A percentile compares a stretch with the other conserved stretches of the same genome.
These are phyloP conservation scores for Aspergillus conjunctus DNA, from an alignment of 495 filamentous ascomycete genomes.

Conservation along the genomic window DNA sequence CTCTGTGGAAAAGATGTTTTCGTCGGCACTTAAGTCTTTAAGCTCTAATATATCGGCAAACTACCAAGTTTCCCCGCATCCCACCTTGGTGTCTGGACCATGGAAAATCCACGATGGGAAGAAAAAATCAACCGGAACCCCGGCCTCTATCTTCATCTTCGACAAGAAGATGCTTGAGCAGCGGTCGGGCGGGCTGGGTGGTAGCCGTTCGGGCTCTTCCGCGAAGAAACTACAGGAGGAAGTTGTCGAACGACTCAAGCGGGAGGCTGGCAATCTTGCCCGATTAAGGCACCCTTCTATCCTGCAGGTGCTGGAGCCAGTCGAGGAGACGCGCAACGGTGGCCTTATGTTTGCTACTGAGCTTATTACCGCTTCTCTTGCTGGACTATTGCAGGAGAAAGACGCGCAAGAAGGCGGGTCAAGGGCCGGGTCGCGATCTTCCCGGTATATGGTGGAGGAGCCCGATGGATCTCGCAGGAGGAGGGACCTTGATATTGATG, in stretches of 20 bases:
- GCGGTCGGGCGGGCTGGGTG: slow-evolving; percentile 57
- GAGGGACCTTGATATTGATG: slow-evolving; percentile 91
- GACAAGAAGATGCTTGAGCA: slow-evolving; percentile 83
- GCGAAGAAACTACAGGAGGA: slow-evolving; percentile 83
- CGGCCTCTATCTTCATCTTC: slow-evolving; percentile 92
- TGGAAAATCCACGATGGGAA: slow-evolving; percentile 98
- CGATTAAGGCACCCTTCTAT: slow-evolving; percentile 87
- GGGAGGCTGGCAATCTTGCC: slow-evolving; percentile 85
- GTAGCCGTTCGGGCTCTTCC: slow-evolving; percentile 60
- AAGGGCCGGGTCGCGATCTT: slow-evolving; percentile 63
- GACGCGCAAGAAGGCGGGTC: slow-evolving; percentile 76
- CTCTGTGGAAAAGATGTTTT: slow-evolving; percentile 66
- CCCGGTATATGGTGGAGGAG: slow-evolving; percentile 82
- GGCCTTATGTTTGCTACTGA: slow-evolving; percentile 97
- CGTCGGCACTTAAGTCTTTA: slow-evolving; percentile 88
- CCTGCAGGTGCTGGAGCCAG: slow-evolving; percentile 89
- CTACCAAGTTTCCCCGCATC: slow-evolving; percentile 73
- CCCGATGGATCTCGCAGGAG: slow-evolving; percentile 70
- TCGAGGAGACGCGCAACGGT: slow-evolving; percentile 88
- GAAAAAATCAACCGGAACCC: slow-evolving; percentile 87
- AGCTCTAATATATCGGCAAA: slow-evolving; percentile 87
- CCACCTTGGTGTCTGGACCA: slow-evolving; percentile 75
- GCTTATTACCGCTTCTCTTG: slow-evolving; percentile 82
- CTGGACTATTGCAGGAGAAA: slow-evolving; percentile 80
- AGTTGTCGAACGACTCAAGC: slow-evolving; percentile 85